Percentiles rank a stretch among this genome's conserved stretches.
Evolutionary conservation across 768 basidiomycete species (phyloP).

Genomic region (Asterophora parasitica): DNA sequence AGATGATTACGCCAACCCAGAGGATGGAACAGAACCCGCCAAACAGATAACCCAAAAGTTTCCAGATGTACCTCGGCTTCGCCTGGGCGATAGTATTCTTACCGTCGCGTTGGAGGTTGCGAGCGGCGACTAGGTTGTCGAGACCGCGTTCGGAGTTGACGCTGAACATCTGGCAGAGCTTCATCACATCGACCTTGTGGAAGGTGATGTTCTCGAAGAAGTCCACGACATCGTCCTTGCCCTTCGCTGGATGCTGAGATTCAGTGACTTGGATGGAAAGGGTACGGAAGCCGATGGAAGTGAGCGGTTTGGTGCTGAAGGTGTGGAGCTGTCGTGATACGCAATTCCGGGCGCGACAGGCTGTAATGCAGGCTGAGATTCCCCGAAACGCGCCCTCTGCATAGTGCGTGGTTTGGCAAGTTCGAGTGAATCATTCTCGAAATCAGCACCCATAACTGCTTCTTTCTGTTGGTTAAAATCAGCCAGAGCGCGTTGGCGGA

Average conservation of each 20-base stretch:
- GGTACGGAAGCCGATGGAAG: conserved; percentile 18
- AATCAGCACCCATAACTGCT: not conserved
- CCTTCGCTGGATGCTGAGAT: conserved; percentile 6
- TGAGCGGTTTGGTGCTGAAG: conserved; percentile 17
- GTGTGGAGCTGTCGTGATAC: conserved; percentile 2
- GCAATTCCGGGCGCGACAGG: not conserved
- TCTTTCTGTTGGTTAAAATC: too few relatives aligned
- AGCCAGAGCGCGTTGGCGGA: too few relatives aligned
- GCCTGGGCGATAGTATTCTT: conserved; percentile 15
- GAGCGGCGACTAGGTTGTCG: conserved; percentile 10
- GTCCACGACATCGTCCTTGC: conserved; percentile 11
- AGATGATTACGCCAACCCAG: conserved; percentile 16
- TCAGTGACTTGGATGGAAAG: conserved; percentile 19
- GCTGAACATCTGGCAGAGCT: conserved; percentile 14
- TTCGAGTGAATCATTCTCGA: conserved; percentile 1
- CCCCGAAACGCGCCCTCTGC: conserved; percentile 1
- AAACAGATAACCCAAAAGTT: conserved; percentile 14
- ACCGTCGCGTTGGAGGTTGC: conserved; percentile 16
- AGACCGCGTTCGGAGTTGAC: conserved; percentile 11
- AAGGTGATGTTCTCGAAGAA: conserved; percentile 15
- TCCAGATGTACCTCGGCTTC: conserved; percentile 15
- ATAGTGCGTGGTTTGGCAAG: not conserved
- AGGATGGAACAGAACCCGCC: conserved; percentile 20
- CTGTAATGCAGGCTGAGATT: not conserved
- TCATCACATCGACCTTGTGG: conserved; percentile 9